phyloP scores from a whole-genome alignment of 345 rosid genomes.

The Hypericum perforatum region DNA sequence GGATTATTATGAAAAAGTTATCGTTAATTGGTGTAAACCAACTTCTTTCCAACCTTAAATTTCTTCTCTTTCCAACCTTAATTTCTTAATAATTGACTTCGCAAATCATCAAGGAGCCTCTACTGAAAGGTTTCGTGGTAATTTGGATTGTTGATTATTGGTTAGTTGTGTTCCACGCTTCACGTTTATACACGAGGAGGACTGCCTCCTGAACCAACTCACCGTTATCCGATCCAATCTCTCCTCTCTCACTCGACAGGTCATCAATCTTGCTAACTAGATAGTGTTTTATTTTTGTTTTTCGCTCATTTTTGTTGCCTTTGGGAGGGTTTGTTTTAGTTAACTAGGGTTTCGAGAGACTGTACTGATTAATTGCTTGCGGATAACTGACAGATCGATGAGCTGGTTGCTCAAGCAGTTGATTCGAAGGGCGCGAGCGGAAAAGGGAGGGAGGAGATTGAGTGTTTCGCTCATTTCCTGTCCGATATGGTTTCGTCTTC shows the following conservation, averaged over 20 bases:
- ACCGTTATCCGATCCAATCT: constrained; percentile 61
- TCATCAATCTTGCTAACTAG: constrained; percentile 5
- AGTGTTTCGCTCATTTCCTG: constrained; percentile 41
- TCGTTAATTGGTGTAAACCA: too few relatives aligned
- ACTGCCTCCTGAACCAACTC: constrained; percentile 38
- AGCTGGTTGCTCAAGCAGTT: constrained; percentile 62
- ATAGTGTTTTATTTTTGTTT: background rate
- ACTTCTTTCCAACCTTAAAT: too few relatives aligned
- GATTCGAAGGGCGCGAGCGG: constrained; percentile 28
- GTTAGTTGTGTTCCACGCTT: too few relatives aligned
- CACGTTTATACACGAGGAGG: too few relatives aligned
- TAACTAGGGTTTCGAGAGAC: background rate
- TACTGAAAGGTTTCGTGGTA: too few relatives aligned
- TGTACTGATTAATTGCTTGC: constrained; percentile 17
- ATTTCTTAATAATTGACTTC: too few relatives aligned
- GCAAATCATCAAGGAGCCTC: too few relatives aligned
- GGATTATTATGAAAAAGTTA: too few relatives aligned
- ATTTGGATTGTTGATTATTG: too few relatives aligned
- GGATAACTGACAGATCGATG: constrained; percentile 50
- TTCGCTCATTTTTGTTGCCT: background rate
- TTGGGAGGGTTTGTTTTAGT: background rate
- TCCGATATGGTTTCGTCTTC: constrained; percentile 51
- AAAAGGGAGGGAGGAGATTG: constrained; percentile 50
- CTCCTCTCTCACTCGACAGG: constrained; percentile 51
- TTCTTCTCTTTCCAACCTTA: too few relatives aligned